Evolutionary conservation across 1,284 basidiomycete species (phyloP), one percentile per base, ranked within the genome.

Genomic region (Vanrija pseudolonga): DNA sequence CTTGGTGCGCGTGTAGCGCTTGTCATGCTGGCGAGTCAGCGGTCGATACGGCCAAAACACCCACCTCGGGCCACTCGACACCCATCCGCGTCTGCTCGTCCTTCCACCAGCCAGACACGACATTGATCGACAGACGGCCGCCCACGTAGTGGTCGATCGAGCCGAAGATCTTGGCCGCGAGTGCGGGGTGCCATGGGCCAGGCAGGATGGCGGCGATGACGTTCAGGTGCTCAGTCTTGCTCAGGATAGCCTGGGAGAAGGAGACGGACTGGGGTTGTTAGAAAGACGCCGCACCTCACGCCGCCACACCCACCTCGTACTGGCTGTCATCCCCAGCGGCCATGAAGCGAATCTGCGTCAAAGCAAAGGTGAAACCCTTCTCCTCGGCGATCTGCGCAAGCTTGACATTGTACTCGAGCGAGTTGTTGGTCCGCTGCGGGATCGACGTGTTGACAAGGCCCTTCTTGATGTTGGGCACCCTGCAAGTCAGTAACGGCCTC

Each of bases 121-220:
- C 76, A 56, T 83, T 78, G 0, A 79, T 63, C 4, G 83, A 80
- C 12, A 83, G 32, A 12, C 32, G 32, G 32, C 32, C 32, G 32
- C 32, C 32, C 4, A 32, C 32, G 32, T 32, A 32, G 32, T 32
- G 71, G 20, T 74, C 61, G 11, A 72, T 66, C 5, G 32, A 20
- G 4, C 79, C 80, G 3, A 83, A 83, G 0, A 85, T 69, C 1
- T 82, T 81, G n/a, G 83, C 83, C 84, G 32, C 32, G 32, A 32
- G 32, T 5, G 32, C 32, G 12, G 57, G 57, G 38, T 59, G 55
- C 55, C 57, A 59, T 4, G 57, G 43, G 17, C 57, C 57, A 15
- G 57, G 57, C 1, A 55, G 32, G 19, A 58, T 51, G 9, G 56
- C 56, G 18, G 53, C 53, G 20, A 58, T 55, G 19, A 59, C 49